phyloP scores from a whole-genome alignment of 768 basidiomycete species.

The Suillus occidentalis region DNA sequence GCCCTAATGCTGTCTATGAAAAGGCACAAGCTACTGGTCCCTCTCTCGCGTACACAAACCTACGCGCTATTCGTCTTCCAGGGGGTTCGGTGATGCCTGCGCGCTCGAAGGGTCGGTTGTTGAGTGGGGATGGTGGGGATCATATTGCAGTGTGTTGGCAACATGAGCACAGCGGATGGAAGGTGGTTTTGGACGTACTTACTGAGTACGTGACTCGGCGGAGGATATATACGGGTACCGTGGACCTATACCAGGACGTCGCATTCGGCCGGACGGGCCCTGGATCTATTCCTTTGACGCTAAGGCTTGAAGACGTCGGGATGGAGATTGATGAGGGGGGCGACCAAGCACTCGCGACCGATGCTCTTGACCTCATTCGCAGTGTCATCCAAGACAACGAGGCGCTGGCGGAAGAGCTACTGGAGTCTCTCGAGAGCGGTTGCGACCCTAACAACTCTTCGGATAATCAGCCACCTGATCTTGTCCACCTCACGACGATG shows the following conservation, averaged over 20 bases:
- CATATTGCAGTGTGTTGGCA: conserved; percentile 73
- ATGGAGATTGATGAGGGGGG: conserved; percentile 64
- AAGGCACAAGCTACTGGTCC: conserved; percentile 49
- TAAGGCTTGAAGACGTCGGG: conserved; percentile 68
- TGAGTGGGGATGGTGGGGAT: conserved; percentile 72
- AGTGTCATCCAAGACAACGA: conserved; percentile 68
- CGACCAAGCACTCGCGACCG: conserved; percentile 64
- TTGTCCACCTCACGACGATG: conserved; percentile 79
- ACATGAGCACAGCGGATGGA: conserved; percentile 85
- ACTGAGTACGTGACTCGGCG: conserved; percentile 69
- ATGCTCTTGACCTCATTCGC: conserved; percentile 18
- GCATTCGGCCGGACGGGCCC: conserved; percentile 48
- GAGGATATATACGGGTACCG: conserved; percentile 41
- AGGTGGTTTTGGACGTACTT: conserved; percentile 76
- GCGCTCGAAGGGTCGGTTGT: conserved; percentile 64
- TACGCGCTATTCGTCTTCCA: conserved; percentile 67
- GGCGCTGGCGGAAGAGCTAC: conserved; percentile 58
- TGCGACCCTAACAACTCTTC: conserved; percentile 20
- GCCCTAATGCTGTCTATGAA: conserved; percentile 73
- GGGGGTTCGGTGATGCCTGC: conserved; percentile 73
- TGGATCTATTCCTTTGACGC: conserved; percentile 37
- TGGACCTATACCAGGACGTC: conserved; percentile 48
- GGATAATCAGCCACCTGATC: conserved; percentile 55
- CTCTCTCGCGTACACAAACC: conserved; percentile 62
- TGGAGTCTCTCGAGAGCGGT: conserved; percentile 54